A percentile compares a stretch with the other conserved stretches of the same genome.
phyloP scores from a whole-genome alignment of 176 grass and related monocot species.

The Musa beccarii region DNA sequence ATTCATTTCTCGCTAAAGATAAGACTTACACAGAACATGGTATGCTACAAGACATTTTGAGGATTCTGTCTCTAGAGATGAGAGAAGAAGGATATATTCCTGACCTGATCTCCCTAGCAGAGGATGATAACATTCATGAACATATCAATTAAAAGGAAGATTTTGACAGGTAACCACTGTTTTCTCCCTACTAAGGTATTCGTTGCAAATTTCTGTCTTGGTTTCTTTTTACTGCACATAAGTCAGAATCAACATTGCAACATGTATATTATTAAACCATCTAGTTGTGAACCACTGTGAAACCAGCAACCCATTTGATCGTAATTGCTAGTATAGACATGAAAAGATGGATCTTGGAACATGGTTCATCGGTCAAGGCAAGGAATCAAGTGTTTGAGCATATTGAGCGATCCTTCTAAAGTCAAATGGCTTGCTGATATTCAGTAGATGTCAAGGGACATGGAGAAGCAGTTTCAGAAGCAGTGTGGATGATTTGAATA shows the following conservation, averaged over 20 bases:
- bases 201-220: not conserved
- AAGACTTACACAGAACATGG: not conserved
- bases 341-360: no score
- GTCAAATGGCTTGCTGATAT: no score
- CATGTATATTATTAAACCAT: not conserved
- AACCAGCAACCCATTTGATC: not conserved
- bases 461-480: no score
- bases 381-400: no score
- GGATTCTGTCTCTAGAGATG: not conserved
- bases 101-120: not conserved
- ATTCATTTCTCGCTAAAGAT: constrained; percentile 9
- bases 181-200: not conserved
- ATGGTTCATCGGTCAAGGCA: no score
- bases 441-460: no score
- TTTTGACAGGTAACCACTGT: not conserved
- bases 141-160: not conserved
- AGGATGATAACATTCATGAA: not conserved
- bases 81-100: not conserved
- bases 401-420: no score
- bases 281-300: not conserved
- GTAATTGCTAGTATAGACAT: no score
- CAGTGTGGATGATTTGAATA: no score
- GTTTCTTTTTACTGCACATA: not conserved
- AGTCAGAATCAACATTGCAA: not conserved
- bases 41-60: not conserved